phyloP scores from a whole-genome alignment of 371 early-diverging fungal species.

The Syncephalastrum contaminatum region DNA sequence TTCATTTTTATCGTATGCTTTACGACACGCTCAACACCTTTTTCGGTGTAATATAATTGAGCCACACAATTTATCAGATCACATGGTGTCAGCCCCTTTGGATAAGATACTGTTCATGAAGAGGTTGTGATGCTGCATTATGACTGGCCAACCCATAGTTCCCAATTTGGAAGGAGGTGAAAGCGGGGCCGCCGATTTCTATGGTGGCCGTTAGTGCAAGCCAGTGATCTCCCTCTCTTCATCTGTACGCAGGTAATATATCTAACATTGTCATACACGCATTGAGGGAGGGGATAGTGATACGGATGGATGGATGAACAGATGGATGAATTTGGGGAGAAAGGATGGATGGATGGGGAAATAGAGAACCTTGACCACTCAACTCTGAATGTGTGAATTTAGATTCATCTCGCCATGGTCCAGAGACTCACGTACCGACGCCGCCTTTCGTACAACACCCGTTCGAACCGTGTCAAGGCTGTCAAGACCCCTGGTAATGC shows the following conservation, averaged over 20 bases:
- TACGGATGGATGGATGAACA: neutral
- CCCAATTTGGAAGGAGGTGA: no score
- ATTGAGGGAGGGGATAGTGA: neutral
- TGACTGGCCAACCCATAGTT: no score
- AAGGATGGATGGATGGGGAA: conserved; percentile 9
- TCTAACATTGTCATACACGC: neutral
- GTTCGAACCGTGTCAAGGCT: conserved; percentile 93
- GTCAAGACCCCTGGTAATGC: conserved; percentile 94
- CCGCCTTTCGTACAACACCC: conserved; percentile 98
- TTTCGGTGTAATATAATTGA: neutral
- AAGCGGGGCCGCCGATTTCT: no score
- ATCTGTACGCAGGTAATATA: conserved; percentile 9
- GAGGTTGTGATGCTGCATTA: no score
- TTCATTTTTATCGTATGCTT: neutral
- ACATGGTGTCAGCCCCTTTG: no score
- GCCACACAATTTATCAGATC: no score
- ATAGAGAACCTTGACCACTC: neutral
- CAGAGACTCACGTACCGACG: conserved; percentile 97
- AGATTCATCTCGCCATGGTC: conserved; percentile 51
- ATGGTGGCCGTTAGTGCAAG: conserved; percentile 3
- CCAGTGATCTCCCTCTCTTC: conserved; percentile 6
- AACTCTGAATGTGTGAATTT: conserved; percentile 2
- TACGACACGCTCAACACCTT: conserved; percentile 23
- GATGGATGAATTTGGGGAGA: neutral
- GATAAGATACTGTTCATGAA: no score